Evolutionary conservation across 2,329 filamentous ascomycete genomes (phyloP), one percentile per base, ranked within the genome.

Genomic region (Alternaria arborescens): DNA sequence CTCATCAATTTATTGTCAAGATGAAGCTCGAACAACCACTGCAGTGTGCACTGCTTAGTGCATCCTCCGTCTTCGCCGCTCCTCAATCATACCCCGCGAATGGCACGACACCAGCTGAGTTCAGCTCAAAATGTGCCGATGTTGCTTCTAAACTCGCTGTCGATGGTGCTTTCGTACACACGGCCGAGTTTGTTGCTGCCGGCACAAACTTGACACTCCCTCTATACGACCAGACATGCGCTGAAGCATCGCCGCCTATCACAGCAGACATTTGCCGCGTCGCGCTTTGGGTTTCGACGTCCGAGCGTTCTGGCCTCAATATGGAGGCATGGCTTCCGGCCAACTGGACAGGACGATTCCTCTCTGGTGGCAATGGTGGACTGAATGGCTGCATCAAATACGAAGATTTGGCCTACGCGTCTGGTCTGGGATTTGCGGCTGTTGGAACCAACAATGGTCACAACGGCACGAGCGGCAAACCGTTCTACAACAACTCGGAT

Each of bases 401-500:
- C 55, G 55, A 64, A 12, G 78, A 78, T 50, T 60, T 82, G 52
- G 77, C 78, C 8, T 82, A 82, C 59, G 71, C 75, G 5, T 64
- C 75, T 14, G 66, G 66, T 10, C 68, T 78, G 30, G 80, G 80
- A 1, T 82, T 82, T 52, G 77, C 80, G 0, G 69, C 75, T 12
- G 78, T 81, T 5, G 77, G 76, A 11, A 77, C 76, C 3, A 81
- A 82, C 65, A 81, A 78, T 26, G 80, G 80, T 1, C 80, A 82
- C 57, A 79, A 82, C 53, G 80, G 80, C 8, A 79, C 76, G 5
- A 79, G 77, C 4, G 84, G 83, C n/a, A 55, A 71, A 24, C 75
- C 81, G 0, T 85, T 85, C 63, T 80, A 81, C 51, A 75, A 80
- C 18, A 82, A 83, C 22, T 70, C 78, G 0, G 82, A 82, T 18